Evolutionary conservation across 768 basidiomycete genomes (phyloP).

Genomic region (Mycena galopus): DNA sequence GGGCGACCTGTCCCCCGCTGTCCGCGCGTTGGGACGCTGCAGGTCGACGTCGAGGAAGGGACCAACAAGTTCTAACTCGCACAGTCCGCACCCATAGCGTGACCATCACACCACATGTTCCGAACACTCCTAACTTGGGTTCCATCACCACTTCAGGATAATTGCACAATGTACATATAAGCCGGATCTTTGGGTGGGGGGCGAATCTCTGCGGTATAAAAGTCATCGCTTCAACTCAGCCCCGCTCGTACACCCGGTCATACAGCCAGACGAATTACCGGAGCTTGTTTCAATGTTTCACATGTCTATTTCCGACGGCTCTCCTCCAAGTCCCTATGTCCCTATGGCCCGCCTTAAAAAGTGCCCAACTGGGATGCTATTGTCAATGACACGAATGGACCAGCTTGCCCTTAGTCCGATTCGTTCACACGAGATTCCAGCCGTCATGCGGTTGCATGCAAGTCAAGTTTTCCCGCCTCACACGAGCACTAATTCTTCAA

Average conservation of each 20-base stretch:
- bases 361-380: neutral
- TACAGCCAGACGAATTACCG: too few relatives aligned
- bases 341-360: neutral
- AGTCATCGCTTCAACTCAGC: too few relatives aligned
- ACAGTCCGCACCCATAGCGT: neutral
- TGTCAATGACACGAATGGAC: neutral
- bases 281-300: neutral
- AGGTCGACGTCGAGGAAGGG: slow-evolving; percentile 14
- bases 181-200: too few relatives aligned
- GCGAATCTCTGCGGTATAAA: too few relatives aligned
- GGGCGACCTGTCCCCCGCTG: slow-evolving; percentile 10
- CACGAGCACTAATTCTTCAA: slow-evolving; percentile 25
- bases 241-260: too few relatives aligned
- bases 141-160: too few relatives aligned
- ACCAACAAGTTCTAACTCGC: neutral
- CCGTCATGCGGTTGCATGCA: slow-evolving; percentile 54
- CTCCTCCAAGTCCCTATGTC: neutral
- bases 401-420: neutral
- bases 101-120: neutral
- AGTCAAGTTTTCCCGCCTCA: slow-evolving; percentile 33
- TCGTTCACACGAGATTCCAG: slow-evolving; percentile 10
- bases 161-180: too few relatives aligned
- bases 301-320: neutral
- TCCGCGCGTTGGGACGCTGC: neutral
- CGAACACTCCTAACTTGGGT: neutral